Conservation (phyloP, 805 yeast species). For the Candida michaelii region DNA sequence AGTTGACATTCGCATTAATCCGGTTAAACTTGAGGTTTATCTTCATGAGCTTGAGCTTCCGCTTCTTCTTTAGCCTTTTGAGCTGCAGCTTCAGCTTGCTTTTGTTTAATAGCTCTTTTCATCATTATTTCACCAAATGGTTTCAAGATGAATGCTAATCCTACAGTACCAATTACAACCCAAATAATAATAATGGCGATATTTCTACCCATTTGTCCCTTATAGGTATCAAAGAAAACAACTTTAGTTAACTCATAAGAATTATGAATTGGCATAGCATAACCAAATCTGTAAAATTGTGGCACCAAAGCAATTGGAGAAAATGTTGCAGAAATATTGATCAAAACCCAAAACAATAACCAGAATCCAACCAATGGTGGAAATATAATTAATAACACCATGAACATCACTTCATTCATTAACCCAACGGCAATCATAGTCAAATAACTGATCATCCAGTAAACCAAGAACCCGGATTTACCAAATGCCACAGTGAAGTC, state of each 20-base stretch:
- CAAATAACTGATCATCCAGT: constrained; percentile 67
- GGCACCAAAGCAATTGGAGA: constrained; percentile 61
- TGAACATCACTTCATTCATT: constrained; percentile 64
- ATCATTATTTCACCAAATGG: constrained; percentile 39
- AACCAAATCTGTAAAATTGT: constrained; percentile 61
- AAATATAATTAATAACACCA: constrained; percentile 47
- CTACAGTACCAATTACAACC: constrained; percentile 50
- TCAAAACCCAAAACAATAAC: constrained; percentile 68
- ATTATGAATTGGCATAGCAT: constrained; percentile 68
- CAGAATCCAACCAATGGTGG: constrained; percentile 74
- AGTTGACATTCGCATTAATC: background rate
- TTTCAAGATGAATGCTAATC: constrained; percentile 46
- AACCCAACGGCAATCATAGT: constrained; percentile 79
- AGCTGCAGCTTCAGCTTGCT: constrained; percentile 10
- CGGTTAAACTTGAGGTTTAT: constrained; percentile 1
- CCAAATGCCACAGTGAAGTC: constrained; percentile 61
- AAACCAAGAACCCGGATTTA: constrained; percentile 66
- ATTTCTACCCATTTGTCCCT: constrained; percentile 58
- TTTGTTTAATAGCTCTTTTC: constrained; percentile 25
- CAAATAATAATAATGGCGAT: constrained; percentile 61
- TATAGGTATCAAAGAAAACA: constrained; percentile 54
- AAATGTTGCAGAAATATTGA: constrained; percentile 69
- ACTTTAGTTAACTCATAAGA: constrained; percentile 62
- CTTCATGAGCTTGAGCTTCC: background rate
- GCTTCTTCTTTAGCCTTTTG: constrained; percentile 5